Evolutionary conservation across 257 asterid genomes (phyloP), one percentile per base, ranked within the genome.

Genomic region (Nicotiana tomentosiformis): DNA sequence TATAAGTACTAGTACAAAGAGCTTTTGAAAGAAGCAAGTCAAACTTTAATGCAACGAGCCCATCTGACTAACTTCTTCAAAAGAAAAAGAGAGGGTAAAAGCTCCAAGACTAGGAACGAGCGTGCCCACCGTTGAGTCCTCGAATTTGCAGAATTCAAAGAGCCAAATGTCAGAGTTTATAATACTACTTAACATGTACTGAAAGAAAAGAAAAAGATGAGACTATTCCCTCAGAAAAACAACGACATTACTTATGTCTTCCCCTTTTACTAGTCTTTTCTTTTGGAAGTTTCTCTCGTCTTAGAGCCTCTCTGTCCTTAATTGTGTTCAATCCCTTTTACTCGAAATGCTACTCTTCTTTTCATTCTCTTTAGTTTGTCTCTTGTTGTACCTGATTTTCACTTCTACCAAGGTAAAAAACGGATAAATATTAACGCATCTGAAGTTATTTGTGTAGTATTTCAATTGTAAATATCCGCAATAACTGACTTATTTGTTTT

Each of bases 21-120:
- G 20, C 11, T 30, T 23, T 86, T 68, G 86, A 87, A 87, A 74
- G 64, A 37, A 43, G 65, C 84, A 87, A 87, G 90, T 87, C 90
- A 87, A 87, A 87, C 87, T 88, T 85, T 83, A 83, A 78, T 33
- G 64, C 80, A 49, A 74, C 30, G 39, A 74, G 57, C 33, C 7
- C 10, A 72, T 29, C 53, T 39, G 20, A 43, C 66, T 67, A 64
- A 62, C 29, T 64, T 29, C 57, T 56, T 69, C 67, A 43, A 55
- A 55, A 62, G 49, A 14, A 12, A 5, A 66, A 51, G 10, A 23
- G 12, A 17, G 51, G 60, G 51, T 80, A 53, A 55, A 51, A 69
- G 81, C 18, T 29, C 84, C 60, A 70, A 61, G 51, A 23, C 32
- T 46, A 2, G 58, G 10, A 67, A 72, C 46, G 67, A 83, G 86